Percentiles rank a stretch among this genome's conserved stretches.
Evolutionary conservation across 2,329 filamentous ascomycete species (phyloP).

Genomic region (Graphilbum sp.): DNA sequence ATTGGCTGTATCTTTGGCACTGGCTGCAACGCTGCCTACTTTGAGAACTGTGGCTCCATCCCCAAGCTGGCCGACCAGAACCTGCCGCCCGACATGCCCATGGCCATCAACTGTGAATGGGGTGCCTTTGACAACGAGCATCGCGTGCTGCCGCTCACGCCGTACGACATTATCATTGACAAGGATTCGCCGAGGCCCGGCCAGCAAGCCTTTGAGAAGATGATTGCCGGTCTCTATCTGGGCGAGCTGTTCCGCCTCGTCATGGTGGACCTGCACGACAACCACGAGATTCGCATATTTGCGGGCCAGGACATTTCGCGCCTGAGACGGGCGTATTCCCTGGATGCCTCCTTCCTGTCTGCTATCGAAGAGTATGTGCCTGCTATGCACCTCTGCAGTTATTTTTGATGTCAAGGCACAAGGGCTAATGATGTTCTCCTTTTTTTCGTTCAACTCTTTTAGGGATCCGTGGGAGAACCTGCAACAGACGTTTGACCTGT

Average conservation of each 20-base stretch:
- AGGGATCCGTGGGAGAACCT: conserved; percentile 93
- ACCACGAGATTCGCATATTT: conserved; percentile 60
- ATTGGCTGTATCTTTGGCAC: conserved; percentile 98
- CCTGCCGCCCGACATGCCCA: conserved; percentile 64
- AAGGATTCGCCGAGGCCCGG: conserved; percentile 81
- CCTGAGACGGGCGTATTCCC: conserved; percentile 71
- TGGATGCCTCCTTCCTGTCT: conserved; percentile 89
- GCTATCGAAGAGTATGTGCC: conserved; percentile 65
- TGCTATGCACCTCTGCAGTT: no score
- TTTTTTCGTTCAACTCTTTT: neutral
- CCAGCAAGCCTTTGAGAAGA: conserved; percentile 94
- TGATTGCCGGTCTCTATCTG: conserved; percentile 88
- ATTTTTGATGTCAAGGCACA: no score
- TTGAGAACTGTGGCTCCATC: conserved; percentile 82
- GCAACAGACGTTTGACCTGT: conserved; percentile 70
- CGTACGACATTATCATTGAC: conserved; percentile 78
- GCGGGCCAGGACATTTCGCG: conserved; percentile 63
- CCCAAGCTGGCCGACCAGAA: conserved; percentile 90
- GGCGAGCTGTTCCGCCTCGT: conserved; percentile 89
- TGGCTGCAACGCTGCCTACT: conserved; percentile 95
- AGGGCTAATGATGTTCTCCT: neutral
- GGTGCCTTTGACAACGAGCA: conserved; percentile 94
- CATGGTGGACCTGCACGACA: conserved; percentile 71
- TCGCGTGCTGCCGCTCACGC: conserved; percentile 68
- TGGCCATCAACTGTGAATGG: conserved; percentile 97